Base-by-base conservation (phyloP, 257 asterid species). In the Ilex aquifolium region DNA sequence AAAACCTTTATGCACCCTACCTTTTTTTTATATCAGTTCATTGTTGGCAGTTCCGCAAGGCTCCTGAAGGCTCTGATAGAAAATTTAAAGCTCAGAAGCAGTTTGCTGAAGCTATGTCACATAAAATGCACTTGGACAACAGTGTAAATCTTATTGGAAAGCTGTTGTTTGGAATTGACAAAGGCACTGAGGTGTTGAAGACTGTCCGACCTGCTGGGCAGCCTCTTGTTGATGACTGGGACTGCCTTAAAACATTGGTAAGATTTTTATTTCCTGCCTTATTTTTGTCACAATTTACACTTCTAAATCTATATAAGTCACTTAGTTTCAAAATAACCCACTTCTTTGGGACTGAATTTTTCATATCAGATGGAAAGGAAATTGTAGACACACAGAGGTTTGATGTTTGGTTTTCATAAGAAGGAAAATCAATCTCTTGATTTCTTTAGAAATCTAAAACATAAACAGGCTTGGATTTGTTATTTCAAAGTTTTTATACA, bases 181-280 rank as follows among this genome's bases (percentile, higher is more conserved):
- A 76, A 67, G 95, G 95, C 57, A 72, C 88, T 67, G 65, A 79
- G 77, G 70, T 85, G 77, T 74, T 90, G 72, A 74, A 70, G 44
- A 44, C 80, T 32, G 66, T 80, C 42, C 82, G 95, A 55, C 85
- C 91, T 44, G 57, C 90, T 14, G 97, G 96, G 56, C 89, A 74
- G 76, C 95, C 99, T 50, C 94, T 93, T 51, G 95, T 79, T 57
- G 86, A 90, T 73, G 86, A 93, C 70, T 93, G 97, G 97, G 74
- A 44, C 66, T 84, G 99, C 85, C 90, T 93, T 44, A 93, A 84
- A 80, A 84, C 99, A 2, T 72, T 76, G 88, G 99, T 93, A 87
- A 79, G 27, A 53, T 15, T 51, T 65, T 31, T 12, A 49, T 15
- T 49, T 49, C 54, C 1, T 49, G 10, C 5, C 54, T 7, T 12